Base-by-base conservation (phyloP, 176 grass and related monocot genomes). In the Lolium perenne region DNA sequence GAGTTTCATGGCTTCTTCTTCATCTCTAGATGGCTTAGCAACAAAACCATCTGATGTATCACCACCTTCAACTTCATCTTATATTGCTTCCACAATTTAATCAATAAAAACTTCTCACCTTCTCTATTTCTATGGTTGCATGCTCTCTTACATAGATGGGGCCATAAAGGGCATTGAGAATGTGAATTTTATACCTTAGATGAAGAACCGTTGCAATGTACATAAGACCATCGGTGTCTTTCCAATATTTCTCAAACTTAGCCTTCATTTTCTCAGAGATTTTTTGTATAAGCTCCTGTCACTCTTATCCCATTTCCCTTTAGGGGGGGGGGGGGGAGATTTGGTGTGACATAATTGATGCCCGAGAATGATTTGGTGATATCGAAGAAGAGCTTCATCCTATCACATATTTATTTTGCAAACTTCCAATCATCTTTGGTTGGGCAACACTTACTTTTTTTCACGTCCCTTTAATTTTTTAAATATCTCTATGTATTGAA, bases 251-350 rank as follows among this genome's bases (percentile, higher is more conserved):
- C 32, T 53, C 51, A 54, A 54, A 54, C 8, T 54, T 56, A 56
- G 22, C n/a, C n/a, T n/a, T n/a, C n/a, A n/a, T 60, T 22, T 60
- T 20, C 57, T 60, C 57, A 8, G 57, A 22, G 5, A 60, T 60
- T 21, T 60, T 60, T 60, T 60, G 57, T 9, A 61, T 61, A 23
- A 61, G n/a, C 0, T 61, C n/a, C 3, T 61, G 20, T 61, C 58
- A 23, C 58, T 61, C 0, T 1, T 23, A 61, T 8, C 21, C 60
- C 60, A 63, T 63, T 63, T 69, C 16, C 10, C 51, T 18, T 67
- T 82, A 5, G 70, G 25, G 38, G 83, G 77, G 20, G 58, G 77
- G 8, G n/a, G n/a, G n/a, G n/a, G n/a, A 75, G 20, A 71, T 86
- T 86, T 8, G 49, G 0, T 4, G n/a, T 77, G 7, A 63, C 49